These are phyloP conservation scores for Gryganskiella cystojenkinii DNA, from an alignment of 192 early-diverging fungal genomes.

Conservation along the genomic window DNA sequence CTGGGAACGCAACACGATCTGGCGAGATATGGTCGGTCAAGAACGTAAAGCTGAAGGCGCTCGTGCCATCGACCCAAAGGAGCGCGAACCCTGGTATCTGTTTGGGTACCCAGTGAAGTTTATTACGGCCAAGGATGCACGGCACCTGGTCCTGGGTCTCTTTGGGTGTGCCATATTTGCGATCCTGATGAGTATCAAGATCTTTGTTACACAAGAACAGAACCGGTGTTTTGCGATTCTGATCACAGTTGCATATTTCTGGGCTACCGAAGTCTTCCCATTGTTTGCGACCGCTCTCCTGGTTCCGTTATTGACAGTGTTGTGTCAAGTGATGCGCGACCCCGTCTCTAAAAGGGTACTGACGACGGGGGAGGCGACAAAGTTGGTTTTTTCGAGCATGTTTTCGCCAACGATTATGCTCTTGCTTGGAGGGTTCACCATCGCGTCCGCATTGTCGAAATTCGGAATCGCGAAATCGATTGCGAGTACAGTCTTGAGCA, in stretches of 20 bases:
- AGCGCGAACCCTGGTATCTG: slow-evolving; percentile 7
- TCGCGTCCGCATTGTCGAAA: slow-evolving; percentile 78
- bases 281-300: slow-evolving; percentile 75
- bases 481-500: slow-evolving; percentile 67
- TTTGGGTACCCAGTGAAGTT: slow-evolving; percentile 12
- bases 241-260: slow-evolving; percentile 80
- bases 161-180: slow-evolving; percentile 65
- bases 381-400: slow-evolving; percentile 75
- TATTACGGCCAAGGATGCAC: slow-evolving; percentile 3
- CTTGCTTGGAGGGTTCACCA: slow-evolving; percentile 75
- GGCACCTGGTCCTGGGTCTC: slow-evolving; percentile 36
- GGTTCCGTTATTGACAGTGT: slow-evolving; percentile 72
- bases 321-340: slow-evolving; percentile 66
- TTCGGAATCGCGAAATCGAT: slow-evolving; percentile 75
- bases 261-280: slow-evolving; percentile 83
- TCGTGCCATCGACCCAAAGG: slow-evolving; percentile 24
- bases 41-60: slow-evolving; percentile 59
- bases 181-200: slow-evolving; percentile 60
- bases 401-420: slow-evolving; percentile 80
- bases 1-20: slow-evolving; percentile 80
- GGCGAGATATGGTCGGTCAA: slow-evolving; percentile 79
- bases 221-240: slow-evolving; percentile 88
- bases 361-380: slow-evolving; percentile 59
- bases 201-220: slow-evolving; percentile 75
- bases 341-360: slow-evolving; percentile 23